A percentile compares a stretch with the other conserved stretches of the same genome.
Evolutionary conservation across 2,329 filamentous ascomycete species (phyloP).

Genomic region (Elsinoe fawcettii): DNA sequence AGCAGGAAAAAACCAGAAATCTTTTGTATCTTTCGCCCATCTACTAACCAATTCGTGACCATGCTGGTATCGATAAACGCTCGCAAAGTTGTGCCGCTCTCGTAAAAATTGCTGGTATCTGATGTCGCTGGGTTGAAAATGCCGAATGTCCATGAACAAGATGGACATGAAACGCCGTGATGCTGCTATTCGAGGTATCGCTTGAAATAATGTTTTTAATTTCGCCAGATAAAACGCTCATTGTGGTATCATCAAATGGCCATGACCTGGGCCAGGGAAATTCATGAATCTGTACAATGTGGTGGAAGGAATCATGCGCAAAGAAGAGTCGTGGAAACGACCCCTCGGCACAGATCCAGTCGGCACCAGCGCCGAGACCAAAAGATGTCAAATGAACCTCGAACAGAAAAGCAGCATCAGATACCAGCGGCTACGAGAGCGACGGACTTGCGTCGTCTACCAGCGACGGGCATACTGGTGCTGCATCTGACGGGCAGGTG

Average conservation of each 20-base stretch:
- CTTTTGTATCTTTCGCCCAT: slow-evolving; percentile 11
- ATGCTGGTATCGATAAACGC: slow-evolving; percentile 13
- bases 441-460: slow-evolving; percentile 28
- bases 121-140: slow-evolving; percentile 13
- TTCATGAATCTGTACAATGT: slow-evolving; percentile 21
- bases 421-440: slow-evolving; percentile 17
- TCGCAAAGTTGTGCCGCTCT: slow-evolving; percentile 5
- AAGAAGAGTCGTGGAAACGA: slow-evolving; percentile 7
- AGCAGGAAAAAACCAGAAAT: slow-evolving; percentile 11
- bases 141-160: background rate
- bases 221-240: slow-evolving; percentile 12
- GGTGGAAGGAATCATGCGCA: slow-evolving; percentile 8
- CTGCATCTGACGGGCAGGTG: slow-evolving; percentile 56
- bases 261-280: slow-evolving; percentile 15
- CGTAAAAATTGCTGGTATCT: slow-evolving; percentile 9
- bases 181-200: slow-evolving; percentile 15
- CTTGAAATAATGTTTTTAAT: slow-evolving; percentile 4
- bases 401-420: slow-evolving; percentile 14
- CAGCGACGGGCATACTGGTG: slow-evolving; percentile 46
- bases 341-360: slow-evolving; percentile 4
- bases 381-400: slow-evolving; percentile 12
- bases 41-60: slow-evolving; percentile 4
- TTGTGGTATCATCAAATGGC: slow-evolving; percentile 12
- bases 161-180: slow-evolving; percentile 11
- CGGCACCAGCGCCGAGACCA: slow-evolving; percentile 8